Conservation (phyloP, 1,284 basidiomycete genomes). For the Phylloporus sp. region DNA sequence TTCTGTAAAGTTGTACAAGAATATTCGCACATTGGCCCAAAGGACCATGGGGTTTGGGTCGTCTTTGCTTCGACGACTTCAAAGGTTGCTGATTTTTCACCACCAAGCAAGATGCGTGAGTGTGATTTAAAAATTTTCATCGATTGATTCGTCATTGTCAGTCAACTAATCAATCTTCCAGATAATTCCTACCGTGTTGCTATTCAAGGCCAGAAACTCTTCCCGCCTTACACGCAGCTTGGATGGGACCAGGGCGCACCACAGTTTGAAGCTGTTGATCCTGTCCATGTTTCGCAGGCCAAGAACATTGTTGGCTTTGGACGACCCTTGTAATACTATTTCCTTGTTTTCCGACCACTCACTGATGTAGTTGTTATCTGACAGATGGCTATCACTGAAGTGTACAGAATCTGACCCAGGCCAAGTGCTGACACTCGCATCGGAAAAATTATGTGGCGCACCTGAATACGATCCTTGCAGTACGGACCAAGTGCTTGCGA, state of each 20-base stretch:
- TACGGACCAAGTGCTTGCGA: neutral
- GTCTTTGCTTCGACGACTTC: slow-evolving; percentile 3
- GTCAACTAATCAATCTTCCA: neutral
- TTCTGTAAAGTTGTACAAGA: neutral
- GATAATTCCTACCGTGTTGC: neutral
- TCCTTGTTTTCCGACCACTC: neutral
- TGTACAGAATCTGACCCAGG: neutral
- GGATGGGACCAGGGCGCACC: slow-evolving; percentile 6
- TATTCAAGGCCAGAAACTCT: neutral
- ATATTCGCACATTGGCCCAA: neutral
- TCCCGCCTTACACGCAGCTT: neutral
- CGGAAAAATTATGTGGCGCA: neutral
- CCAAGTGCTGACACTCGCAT: neutral
- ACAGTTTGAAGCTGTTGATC: neutral
- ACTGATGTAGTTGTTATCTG: neutral
- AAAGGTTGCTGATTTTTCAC: neutral
- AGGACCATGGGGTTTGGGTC: neutral
- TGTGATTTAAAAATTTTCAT: neutral
- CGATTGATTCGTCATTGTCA: no score
- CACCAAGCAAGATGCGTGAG: neutral
- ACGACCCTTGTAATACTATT: slow-evolving; percentile 2
- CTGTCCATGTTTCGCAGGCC: neutral
- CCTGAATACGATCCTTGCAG: neutral
- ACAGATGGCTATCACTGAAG: slow-evolving; percentile 8
- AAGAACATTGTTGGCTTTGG: slow-evolving; percentile 3